These are phyloP conservation scores for Coemansia furcata DNA, from an alignment of 192 early-diverging fungal genomes.

Conservation along the genomic window DNA sequence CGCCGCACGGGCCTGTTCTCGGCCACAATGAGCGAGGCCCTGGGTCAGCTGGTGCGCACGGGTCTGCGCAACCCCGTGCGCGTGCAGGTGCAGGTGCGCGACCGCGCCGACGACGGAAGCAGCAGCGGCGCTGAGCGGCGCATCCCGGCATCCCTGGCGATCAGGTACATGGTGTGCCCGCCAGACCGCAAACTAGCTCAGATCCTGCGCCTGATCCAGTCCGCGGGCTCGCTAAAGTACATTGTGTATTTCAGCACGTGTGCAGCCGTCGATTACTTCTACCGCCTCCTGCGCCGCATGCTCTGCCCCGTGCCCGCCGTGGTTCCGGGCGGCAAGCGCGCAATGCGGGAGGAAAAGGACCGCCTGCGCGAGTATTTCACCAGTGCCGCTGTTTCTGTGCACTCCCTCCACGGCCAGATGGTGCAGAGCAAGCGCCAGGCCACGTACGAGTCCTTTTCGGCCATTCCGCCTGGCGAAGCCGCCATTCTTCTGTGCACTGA, in stretches of 20 bases:
- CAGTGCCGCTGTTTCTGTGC: conserved; percentile 25
- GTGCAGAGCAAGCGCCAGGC: conserved; percentile 80
- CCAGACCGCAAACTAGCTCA: conserved; percentile 81
- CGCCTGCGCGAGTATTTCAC: conserved; percentile 11
- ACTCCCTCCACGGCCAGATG: conserved; percentile 92
- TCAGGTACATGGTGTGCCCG: conserved; percentile 73
- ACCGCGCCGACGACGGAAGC: conserved; percentile 11
- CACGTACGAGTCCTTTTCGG: conserved; percentile 73
- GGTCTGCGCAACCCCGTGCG: conserved; percentile 91
- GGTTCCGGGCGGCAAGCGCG: conserved; percentile 43
- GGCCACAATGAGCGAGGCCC: conserved; percentile 92
- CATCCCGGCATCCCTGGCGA: conserved; percentile 55
- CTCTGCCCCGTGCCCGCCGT: conserved; percentile 14
- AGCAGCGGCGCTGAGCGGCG: conserved; percentile 8
- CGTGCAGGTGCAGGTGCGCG: conserved; percentile 86
- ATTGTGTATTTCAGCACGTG: conserved; percentile 97
- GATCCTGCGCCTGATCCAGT: conserved; percentile 64
- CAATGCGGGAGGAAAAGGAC: conserved; percentile 24
- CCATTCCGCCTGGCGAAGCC: conserved; percentile 60
- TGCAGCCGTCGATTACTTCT: conserved; percentile 94
- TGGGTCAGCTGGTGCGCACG: conserved; percentile 76
- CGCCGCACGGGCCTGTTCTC: conserved; percentile 95
- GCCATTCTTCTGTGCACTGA: conserved; percentile 92
- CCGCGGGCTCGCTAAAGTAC: conserved; percentile 66
- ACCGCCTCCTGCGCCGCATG: conserved; percentile 57